These are phyloP conservation scores for Calocera viscosa DNA, from an alignment of 768 basidiomycete species.

Conservation along the genomic window DNA sequence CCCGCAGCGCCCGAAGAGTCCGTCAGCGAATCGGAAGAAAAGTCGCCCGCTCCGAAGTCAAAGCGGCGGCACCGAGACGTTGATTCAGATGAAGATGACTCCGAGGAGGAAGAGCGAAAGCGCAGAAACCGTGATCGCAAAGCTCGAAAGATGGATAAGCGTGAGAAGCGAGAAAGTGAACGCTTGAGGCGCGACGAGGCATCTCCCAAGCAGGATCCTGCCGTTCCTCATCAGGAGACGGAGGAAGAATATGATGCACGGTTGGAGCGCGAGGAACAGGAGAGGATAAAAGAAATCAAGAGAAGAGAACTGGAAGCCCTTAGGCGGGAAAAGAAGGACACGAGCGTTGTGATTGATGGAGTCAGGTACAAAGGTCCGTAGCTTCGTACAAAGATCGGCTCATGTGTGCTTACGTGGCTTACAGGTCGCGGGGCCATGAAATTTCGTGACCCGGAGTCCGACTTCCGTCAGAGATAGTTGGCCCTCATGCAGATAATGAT, in stretches of 20 bases:
- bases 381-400: background rate
- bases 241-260: conserved; percentile 62
- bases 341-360: conserved; percentile 24
- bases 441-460: conserved; percentile 21
- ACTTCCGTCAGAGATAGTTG: background rate
- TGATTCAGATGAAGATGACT: background rate
- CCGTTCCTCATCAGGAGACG: conserved; percentile 35
- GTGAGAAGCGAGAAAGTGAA: conserved; percentile 21
- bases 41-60: background rate
- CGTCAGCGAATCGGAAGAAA: background rate
- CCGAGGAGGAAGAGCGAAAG: conserved; percentile 13
- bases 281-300: conserved; percentile 32
- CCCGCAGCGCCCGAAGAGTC: background rate
- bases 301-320: conserved; percentile 37
- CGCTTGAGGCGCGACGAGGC: conserved; percentile 11
- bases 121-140: conserved; percentile 7
- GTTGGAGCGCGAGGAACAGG: conserved; percentile 53
- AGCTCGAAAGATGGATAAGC: conserved; percentile 21
- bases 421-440: conserved; percentile 23
- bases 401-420: background rate
- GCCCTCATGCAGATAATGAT: background rate
- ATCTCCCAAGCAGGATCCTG: conserved; percentile 2
- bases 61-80: conserved; percentile 1
- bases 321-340: conserved; percentile 26
- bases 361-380: conserved; percentile 52